These are phyloP conservation scores for Apiospora aurea DNA, from an alignment of 2,329 filamentous ascomycete genomes.

Conservation along the genomic window DNA sequence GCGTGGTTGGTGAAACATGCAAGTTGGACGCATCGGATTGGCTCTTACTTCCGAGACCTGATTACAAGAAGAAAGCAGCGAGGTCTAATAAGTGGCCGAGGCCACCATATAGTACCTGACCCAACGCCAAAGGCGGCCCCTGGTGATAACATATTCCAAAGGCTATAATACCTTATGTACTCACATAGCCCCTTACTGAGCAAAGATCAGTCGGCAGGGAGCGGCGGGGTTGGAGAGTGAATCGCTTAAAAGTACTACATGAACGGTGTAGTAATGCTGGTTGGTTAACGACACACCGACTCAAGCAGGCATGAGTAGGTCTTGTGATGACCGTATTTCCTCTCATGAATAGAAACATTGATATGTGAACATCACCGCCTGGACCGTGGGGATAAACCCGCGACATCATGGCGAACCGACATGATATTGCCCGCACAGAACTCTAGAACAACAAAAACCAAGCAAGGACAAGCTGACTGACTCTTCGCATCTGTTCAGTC, in stretches of 20 bases:
- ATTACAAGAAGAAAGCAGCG: slow-evolving; percentile 2
- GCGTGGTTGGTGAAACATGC: slow-evolving; percentile 19
- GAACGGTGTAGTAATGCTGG: not conserved
- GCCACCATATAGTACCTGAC: slow-evolving; percentile 1
- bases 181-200: not conserved
- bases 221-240: not conserved
- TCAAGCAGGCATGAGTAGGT: not conserved
- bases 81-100: not conserved
- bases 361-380: not conserved
- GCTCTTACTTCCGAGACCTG: slow-evolving; percentile 10
- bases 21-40: slow-evolving; percentile 6
- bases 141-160: not conserved
- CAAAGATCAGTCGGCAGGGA: not conserved
- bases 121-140: not conserved
- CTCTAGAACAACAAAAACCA: not conserved
- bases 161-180: not conserved
- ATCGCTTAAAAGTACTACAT: not conserved
- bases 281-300: not conserved
- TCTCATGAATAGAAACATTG: not conserved
- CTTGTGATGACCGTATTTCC: not conserved
- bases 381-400: not conserved
- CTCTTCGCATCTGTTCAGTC: not conserved
- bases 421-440: not conserved
- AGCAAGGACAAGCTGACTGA: not conserved
- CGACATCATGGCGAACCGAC: not conserved